Conservation (phyloP, 2,329 filamentous ascomycete genomes). For the Xenosphaeropsis pyriputrescens region DNA sequence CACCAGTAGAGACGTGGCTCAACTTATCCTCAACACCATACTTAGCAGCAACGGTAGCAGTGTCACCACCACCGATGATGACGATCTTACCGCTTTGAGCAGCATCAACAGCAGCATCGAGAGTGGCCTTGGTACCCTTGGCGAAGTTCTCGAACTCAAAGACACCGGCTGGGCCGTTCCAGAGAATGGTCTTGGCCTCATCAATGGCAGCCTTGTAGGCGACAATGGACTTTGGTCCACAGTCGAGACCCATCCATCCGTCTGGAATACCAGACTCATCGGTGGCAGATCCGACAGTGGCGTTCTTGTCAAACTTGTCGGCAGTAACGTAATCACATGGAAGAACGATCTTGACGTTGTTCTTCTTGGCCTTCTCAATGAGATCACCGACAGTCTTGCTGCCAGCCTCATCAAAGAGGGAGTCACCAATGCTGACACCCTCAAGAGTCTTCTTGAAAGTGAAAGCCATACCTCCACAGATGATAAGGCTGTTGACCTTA, state of each 20-base stretch:
- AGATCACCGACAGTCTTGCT: conserved; percentile 80
- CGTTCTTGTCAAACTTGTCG: conserved; percentile 85
- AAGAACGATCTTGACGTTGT: conserved; percentile 89
- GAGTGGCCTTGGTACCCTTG: conserved; percentile 77
- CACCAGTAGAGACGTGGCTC: conserved; percentile 94
- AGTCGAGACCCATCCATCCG: conserved; percentile 96
- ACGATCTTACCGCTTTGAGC: conserved; percentile 81
- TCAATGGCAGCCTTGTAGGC: conserved; percentile 79
- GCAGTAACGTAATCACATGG: conserved; percentile 93
- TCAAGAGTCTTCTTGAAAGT: conserved; percentile 99
- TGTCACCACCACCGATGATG: conserved; percentile 97
- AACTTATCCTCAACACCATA: conserved; percentile 93
- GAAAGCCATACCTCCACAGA: conserved; percentile 98
- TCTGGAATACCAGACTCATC: conserved; percentile 86
- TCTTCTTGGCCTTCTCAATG: conserved; percentile 89
- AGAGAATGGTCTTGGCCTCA: conserved; percentile 89
- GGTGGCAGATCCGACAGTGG: conserved; percentile 65
- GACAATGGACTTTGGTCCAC: conserved; percentile 75
- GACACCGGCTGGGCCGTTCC: conserved; percentile 95
- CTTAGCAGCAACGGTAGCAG: conserved; percentile 93
- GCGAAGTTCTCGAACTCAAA: conserved; percentile 97
- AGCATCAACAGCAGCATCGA: conserved; percentile 76
- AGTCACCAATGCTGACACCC: conserved; percentile 77
- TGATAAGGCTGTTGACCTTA: conserved; percentile 93
- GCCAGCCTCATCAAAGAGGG: conserved; percentile 84